Base-by-base conservation (phyloP, 2,329 filamentous ascomycete genomes). In the Sporothrix pseudoabietina region DNA sequence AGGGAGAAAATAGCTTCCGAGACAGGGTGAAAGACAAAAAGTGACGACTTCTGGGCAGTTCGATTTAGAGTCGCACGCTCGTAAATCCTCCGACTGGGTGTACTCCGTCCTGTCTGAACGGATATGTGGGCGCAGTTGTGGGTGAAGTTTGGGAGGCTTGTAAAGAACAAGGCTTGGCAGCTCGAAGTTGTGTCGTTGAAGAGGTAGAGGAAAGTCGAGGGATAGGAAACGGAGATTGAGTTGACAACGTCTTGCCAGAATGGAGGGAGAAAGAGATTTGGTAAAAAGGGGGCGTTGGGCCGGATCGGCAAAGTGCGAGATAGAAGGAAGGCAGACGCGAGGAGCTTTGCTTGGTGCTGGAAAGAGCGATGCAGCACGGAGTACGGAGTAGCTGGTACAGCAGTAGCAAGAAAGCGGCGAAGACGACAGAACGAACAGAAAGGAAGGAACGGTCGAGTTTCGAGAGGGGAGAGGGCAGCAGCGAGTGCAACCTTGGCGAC, bases 401-500 rank as follows among this genome's bases (percentile, higher is more conserved):
- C 47, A 16, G 26, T 26, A 26, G 26, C 26, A 52, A 52, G 30
- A 26, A 55, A 26, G 52, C 22, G 26, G 14, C 26, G 19, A n/a
- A 26, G 22, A 12, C 2, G 22, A 55, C 52, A 22, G 41, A 63
- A 63, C 32, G 22, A 41, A 66, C 26, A 30, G 63, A 49, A 32
- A 49, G 44, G 44, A 26, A 26, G 26, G 26, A 26, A 26, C 26
- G 26, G 44, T 49, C 44, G 44, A 12, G 14, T 2, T 16, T 49
- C 14, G 44, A 22, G 44, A 26, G 63, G 26, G 49, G 49, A 19
- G 26, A 32, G 19, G 30, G 47, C 4, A 44, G 16, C 10, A 35
- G 32, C 61, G 61, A 57, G 14, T 52, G 26, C 65, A 68, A 68
- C 65, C 65, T 35, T 68, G 65, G 22, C 22, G 44, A 19, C 9